Percentiles rank a stretch among this genome's conserved stretches.
phyloP scores from a whole-genome alignment of 345 rosid species.

The Hypericum androsaemum region DNA sequence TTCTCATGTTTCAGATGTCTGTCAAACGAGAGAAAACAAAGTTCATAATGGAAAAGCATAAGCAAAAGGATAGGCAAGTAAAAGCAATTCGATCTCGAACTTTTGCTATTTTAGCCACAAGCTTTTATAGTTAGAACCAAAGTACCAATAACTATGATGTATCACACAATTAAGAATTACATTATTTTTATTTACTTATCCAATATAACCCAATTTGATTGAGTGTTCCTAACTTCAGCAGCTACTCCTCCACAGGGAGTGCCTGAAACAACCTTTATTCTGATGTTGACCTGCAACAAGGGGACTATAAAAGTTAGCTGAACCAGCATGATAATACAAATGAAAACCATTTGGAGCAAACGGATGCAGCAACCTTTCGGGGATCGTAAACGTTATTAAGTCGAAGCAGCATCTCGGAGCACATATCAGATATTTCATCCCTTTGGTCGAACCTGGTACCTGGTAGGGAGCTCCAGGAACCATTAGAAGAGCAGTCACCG shows the following conservation, averaged over 20 bases:
- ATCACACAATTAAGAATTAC: slow-evolving; percentile 8
- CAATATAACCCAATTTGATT: slow-evolving; percentile 6
- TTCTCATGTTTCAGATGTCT: slow-evolving; percentile 6
- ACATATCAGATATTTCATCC: not conserved
- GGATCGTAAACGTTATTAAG: not conserved
- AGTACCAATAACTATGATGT: slow-evolving; percentile 2
- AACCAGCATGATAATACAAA: not conserved
- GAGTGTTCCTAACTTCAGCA: not conserved
- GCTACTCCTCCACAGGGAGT: slow-evolving; percentile 1
- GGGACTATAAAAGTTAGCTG: slow-evolving; percentile 7
- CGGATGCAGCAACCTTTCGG: not conserved
- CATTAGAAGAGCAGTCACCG: not conserved
- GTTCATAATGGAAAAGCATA: no score
- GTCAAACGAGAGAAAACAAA: slow-evolving; percentile 1
- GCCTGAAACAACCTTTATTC: slow-evolving; percentile 2
- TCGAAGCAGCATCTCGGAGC: slow-evolving; percentile 7
- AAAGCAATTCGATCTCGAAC: not conserved
- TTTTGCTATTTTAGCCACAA: not conserved
- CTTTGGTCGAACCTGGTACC: slow-evolving; percentile 1
- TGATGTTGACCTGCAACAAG: slow-evolving; percentile 1
- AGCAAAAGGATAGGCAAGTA: no score
- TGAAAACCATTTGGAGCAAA: slow-evolving; percentile 5
- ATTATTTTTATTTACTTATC: slow-evolving; percentile 10
- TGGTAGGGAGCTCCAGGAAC: not conserved
- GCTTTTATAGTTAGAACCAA: slow-evolving; percentile 1